Conservation (phyloP, 208 protist genomes). For the Crithidia mellificae region DNA sequence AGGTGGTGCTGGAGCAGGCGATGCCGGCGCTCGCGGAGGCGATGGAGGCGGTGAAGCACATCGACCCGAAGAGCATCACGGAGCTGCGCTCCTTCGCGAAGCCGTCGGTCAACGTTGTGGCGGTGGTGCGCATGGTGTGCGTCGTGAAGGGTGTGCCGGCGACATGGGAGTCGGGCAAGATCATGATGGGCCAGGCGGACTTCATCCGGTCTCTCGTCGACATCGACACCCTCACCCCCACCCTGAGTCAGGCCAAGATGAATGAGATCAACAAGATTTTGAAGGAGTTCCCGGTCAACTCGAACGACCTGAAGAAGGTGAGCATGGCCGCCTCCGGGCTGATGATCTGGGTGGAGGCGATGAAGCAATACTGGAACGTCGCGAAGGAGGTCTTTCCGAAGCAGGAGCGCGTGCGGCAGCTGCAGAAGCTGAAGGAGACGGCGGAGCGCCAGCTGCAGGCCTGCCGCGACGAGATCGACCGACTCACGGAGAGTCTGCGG, state of each 20-base stretch:
- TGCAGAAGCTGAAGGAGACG: slow-evolving; percentile 91
- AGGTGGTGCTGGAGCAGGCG: slow-evolving; percentile 95
- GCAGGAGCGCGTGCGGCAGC: slow-evolving; percentile 91
- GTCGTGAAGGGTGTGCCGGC: slow-evolving; percentile 89
- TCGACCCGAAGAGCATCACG: slow-evolving; percentile 96
- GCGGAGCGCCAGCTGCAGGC: slow-evolving; percentile 87
- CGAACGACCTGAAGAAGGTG: slow-evolving; percentile 89
- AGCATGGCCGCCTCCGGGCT: slow-evolving; percentile 93
- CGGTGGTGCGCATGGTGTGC: slow-evolving; percentile 96
- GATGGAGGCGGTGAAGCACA: slow-evolving; percentile 95
- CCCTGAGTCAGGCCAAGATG: slow-evolving; percentile 93
- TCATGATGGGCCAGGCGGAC: slow-evolving; percentile 92
- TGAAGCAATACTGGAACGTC: slow-evolving; percentile 97
- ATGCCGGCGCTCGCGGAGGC: slow-evolving; percentile 96
- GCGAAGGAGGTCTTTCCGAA: slow-evolving; percentile 98
- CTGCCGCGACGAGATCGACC: slow-evolving; percentile 89
- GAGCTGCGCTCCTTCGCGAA: slow-evolving; percentile 97
- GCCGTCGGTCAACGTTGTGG: slow-evolving; percentile 92
- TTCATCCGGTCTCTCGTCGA: slow-evolving; percentile 91
- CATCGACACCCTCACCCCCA: slow-evolving; percentile 86
- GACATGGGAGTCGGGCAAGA: slow-evolving; percentile 91
- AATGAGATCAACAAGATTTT: slow-evolving; percentile 94
- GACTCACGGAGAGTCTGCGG: slow-evolving; percentile 91
- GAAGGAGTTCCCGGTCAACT: slow-evolving; percentile 91
- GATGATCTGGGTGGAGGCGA: slow-evolving; percentile 97